These are phyloP conservation scores for Bidens hawaiensis DNA, from an alignment of 140 eudicot genomes.

Conservation along the genomic window DNA sequence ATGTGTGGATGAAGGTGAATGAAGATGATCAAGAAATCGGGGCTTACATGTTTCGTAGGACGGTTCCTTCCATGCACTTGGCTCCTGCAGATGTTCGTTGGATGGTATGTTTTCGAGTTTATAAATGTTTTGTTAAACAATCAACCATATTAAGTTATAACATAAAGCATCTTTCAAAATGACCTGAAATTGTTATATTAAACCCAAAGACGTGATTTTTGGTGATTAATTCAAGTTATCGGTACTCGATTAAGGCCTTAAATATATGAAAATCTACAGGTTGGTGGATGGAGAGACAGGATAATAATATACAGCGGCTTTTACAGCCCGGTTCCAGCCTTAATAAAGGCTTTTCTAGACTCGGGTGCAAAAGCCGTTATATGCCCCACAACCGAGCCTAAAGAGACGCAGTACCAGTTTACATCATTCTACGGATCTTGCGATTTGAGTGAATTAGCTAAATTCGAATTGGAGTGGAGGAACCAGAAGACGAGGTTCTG, in stretches of 20 bases:
- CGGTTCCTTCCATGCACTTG: conserved; percentile 78
- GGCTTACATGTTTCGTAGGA: conserved; percentile 95
- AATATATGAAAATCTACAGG: conserved; percentile 39
- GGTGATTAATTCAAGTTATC: too few species aligned
- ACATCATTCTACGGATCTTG: conserved; percentile 64
- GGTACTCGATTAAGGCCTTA: too few species aligned
- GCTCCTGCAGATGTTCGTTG: conserved; percentile 77
- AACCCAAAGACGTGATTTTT: too few species aligned
- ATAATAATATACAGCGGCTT: conserved; percentile 73
- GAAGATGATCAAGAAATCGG: conserved; percentile 92
- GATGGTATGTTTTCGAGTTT: conserved; percentile 52
- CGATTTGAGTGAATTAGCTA: conserved; percentile 43
- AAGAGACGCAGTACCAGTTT: conserved; percentile 53
- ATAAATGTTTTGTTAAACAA: too few species aligned
- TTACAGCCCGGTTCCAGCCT: conserved; percentile 58
- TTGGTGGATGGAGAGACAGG: conserved; percentile 94
- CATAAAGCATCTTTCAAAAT: too few species aligned
- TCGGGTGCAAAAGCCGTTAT: conserved; percentile 93
- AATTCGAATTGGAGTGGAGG: conserved; percentile 86
- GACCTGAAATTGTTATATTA: too few species aligned
- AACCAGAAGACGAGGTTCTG: conserved; percentile 60
- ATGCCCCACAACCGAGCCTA: conserved; percentile 78
- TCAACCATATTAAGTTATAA: too few species aligned
- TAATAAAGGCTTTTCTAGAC: conserved; percentile 76
- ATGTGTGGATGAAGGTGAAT: conserved; percentile 55